Percentiles rank a stretch among this genome's conserved stretches.
phyloP scores from a whole-genome alignment of 805 yeast species.

The Kazachstania kunashirensis region DNA sequence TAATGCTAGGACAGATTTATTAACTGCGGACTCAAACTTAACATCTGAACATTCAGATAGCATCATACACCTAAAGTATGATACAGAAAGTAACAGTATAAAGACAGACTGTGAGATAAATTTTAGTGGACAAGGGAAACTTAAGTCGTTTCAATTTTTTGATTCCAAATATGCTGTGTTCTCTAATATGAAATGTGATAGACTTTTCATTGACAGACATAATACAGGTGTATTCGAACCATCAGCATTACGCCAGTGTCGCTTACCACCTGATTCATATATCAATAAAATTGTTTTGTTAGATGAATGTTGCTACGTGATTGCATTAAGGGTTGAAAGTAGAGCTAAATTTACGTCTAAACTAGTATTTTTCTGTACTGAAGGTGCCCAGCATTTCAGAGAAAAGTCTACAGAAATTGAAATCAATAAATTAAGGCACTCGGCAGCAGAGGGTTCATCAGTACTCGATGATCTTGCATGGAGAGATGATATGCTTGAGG shows the following conservation, averaged over 20 bases:
- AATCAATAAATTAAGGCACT: not conserved
- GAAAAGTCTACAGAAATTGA: not conserved
- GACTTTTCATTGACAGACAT: not conserved
- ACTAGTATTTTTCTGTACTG: not conserved
- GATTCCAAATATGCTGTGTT: conserved; percentile 6
- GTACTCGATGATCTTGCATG: not conserved
- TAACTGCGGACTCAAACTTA: no score
- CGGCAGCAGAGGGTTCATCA: no score
- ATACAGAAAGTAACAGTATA: conserved; percentile 1
- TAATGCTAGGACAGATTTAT: not conserved
- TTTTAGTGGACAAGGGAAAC: conserved; percentile 6
- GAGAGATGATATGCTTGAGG: not conserved
- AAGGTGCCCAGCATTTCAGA: not conserved
- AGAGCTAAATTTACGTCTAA: not conserved
- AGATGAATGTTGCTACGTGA: not conserved
- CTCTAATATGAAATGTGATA: not conserved
- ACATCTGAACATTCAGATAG: no score
- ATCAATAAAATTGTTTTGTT: not conserved
- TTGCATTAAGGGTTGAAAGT: not conserved
- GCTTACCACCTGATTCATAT: not conserved
- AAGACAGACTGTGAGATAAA: conserved; percentile 1
- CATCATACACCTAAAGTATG: not conserved
- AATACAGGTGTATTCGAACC: not conserved
- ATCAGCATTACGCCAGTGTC: not conserved
- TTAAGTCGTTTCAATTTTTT: conserved; percentile 10